Base-by-base conservation (phyloP, 305 asterid species). In the Fraxinus angustifolia region DNA sequence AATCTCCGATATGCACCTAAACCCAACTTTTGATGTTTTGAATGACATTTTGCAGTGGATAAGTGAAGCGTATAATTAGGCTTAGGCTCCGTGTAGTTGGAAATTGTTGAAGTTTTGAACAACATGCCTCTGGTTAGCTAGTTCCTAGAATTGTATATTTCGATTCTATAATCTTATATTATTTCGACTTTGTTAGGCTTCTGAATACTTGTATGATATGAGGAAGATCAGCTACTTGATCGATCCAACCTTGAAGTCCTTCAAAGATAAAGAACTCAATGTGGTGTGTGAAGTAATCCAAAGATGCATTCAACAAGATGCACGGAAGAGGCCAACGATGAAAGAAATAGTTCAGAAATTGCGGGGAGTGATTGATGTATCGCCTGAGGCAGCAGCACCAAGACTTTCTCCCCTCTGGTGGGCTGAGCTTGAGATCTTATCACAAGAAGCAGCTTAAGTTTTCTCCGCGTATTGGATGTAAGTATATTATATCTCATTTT, bases 351-450 rank as follows among this genome's bases (percentile, higher is more conserved):
- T 85, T 71, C 82, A 92, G 75, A 89, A 86, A 83, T 74, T 96
- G 80, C 91, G 94, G 84, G 88, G 85, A 40, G 87, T 65, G 0
- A 35, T 96, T n/a, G 90, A 90, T 56, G 83, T 94, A 38, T 92
- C 99, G n/a, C 97, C 97, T 0, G 97, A 90, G 19, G 90, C 93
- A 19, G 98, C 99, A 34, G 90, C 90, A 26, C 98, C 99, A 6
- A 86, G 96, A 48, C 92, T 92, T 14, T 96, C 98, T 60, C 99
- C 99, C 1, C 96, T 96, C 56, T 94, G 99, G 99, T 96, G 99
- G 99, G 99, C 99, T 79, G 98, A 96, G 81, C 99, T 96, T 17
- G 99, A 96, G 90, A 91, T 96, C 85, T 83, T 93, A 82, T 92
- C 99, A 48, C 86, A 92, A 8, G 98, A 96, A 85, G 96, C 97